Conservation (phyloP, 1,139 yeast species). For the Blastobotrys arbuscula region DNA sequence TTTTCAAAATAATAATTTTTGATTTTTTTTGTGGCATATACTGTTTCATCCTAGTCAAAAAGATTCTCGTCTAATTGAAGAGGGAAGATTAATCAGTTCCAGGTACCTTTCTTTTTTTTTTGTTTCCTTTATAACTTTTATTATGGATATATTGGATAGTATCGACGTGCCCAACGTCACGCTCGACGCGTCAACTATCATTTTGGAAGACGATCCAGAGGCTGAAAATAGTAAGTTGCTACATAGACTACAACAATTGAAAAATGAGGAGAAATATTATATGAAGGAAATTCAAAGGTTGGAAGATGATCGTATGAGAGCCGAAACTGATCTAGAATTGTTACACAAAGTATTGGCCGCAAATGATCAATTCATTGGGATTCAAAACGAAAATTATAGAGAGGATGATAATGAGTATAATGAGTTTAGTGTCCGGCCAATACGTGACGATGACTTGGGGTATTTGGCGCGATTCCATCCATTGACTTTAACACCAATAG, state of each 20-base stretch:
- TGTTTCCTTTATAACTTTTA: background rate
- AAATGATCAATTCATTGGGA: slow-evolving; percentile 1
- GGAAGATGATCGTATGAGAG: background rate
- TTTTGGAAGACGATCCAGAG: background rate
- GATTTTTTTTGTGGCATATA: too few species aligned
- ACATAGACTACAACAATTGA: slow-evolving; percentile 10
- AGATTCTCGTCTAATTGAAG: too few species aligned
- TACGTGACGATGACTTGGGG: slow-evolving; percentile 9
- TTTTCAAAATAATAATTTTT: too few species aligned
- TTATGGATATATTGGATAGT: slow-evolving; percentile 2
- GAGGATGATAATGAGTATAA: slow-evolving; percentile 2
- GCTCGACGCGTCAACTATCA: slow-evolving; percentile 3
- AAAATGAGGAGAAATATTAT: slow-evolving; percentile 10
- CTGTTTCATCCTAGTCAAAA: too few species aligned
- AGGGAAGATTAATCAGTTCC: too few species aligned
- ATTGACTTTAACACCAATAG: slow-evolving; percentile 15
- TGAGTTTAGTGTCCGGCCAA: slow-evolving; percentile 5
- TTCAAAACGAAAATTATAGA: background rate
- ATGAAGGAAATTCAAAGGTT: slow-evolving; percentile 2
- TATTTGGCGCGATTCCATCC: slow-evolving; percentile 21
- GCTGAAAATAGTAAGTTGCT: slow-evolving; percentile 1
- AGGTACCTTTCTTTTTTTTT: too few species aligned
- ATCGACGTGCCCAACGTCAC: background rate
- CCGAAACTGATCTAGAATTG: background rate
- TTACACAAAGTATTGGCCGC: background rate